These are phyloP conservation scores for Penicillium paradoxum DNA, from an alignment of 495 filamentous ascomycete species.

Conservation along the genomic window DNA sequence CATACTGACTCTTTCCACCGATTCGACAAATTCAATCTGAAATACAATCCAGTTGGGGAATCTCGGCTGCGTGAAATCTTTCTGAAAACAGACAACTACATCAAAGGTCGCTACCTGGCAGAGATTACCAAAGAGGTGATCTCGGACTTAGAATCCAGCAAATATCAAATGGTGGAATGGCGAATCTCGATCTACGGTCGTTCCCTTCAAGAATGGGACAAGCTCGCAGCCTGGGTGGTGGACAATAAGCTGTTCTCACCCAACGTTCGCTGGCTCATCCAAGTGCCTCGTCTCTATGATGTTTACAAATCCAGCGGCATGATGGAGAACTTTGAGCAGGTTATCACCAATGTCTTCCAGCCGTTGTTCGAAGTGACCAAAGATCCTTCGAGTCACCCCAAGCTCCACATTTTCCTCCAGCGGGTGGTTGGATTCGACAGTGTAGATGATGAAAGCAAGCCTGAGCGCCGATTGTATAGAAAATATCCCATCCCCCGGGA, in stretches of 20 bases:
- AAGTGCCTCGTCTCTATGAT: constrained; percentile 90
- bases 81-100: constrained; percentile 96
- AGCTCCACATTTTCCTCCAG: constrained; percentile 92
- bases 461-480: constrained; percentile 81
- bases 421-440: constrained; percentile 95
- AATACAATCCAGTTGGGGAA: constrained; percentile 97
- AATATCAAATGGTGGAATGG: constrained; percentile 99
- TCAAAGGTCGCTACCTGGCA: constrained; percentile 89
- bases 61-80: constrained; percentile 94
- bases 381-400: constrained; percentile 78
- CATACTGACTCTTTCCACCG: constrained; percentile 98
- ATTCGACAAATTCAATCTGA: constrained; percentile 99
- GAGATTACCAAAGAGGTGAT: constrained; percentile 98
- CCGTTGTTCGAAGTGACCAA: constrained; percentile 93
- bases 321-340: constrained; percentile 85
- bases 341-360: constrained; percentile 87
- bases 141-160: constrained; percentile 95
- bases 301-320: constrained; percentile 85
- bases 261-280: constrained; percentile 96
- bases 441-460: constrained; percentile 97
- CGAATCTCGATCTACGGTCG: constrained; percentile 95
- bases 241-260: constrained; percentile 97
- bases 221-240: constrained; percentile 95
- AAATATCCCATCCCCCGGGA: constrained; percentile 88
- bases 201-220: constrained; percentile 93